phyloP scores from a whole-genome alignment of 768 basidiomycete species.

The Nidularia pulvinata region DNA sequence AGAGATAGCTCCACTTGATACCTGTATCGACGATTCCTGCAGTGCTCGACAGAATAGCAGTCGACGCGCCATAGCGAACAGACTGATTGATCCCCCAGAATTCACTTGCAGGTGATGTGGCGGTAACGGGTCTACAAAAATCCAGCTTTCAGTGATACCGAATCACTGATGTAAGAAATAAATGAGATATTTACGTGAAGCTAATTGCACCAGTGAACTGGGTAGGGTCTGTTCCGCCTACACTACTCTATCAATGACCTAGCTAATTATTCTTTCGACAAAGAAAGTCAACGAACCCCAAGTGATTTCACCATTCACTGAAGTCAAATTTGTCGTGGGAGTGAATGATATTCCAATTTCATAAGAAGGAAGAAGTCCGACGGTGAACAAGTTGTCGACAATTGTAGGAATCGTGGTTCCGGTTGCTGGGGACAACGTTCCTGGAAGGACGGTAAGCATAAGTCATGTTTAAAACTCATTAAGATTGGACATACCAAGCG shows the following conservation, averaged over 20 bases:
- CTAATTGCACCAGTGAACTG: conserved; percentile 41
- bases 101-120: conserved; percentile 37
- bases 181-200: conserved; percentile 31
- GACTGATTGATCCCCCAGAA: conserved; percentile 67
- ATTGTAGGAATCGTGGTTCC: conserved; percentile 47
- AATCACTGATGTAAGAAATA: neutral
- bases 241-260: conserved; percentile 3
- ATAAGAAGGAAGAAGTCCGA: conserved; percentile 34
- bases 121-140: conserved; percentile 41
- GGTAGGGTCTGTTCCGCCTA: conserved; percentile 41
- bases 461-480: neutral
- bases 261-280: too few species aligned
- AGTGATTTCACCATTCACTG: conserved; percentile 50
- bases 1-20: conserved; percentile 2
- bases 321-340: conserved; percentile 34
- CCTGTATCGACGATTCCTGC: conserved; percentile 66
- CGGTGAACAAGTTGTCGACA: conserved; percentile 47
- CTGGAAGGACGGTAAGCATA: conserved; percentile 7
- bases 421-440: conserved; percentile 27
- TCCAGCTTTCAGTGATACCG: neutral
- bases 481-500: conserved; percentile 27
- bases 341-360: conserved; percentile 51
- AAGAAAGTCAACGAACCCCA: conserved; percentile 35
- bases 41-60: conserved; percentile 39
- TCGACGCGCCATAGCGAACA: conserved; percentile 44